Conservation (phyloP, 176 grass and related monocot genomes). For the Musa beccarii region DNA sequence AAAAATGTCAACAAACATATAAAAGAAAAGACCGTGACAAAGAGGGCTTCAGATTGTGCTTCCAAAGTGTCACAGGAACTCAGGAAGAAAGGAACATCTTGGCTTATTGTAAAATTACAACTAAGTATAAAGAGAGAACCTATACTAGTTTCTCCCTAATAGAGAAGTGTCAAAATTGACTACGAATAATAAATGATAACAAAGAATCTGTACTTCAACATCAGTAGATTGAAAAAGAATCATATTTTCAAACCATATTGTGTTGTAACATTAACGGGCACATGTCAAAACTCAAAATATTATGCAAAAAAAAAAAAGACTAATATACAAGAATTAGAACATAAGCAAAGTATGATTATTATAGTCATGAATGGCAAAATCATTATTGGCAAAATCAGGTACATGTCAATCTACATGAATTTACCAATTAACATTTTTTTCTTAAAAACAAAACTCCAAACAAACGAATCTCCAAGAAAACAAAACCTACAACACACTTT, state of each 20-base stretch:
- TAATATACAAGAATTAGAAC: background rate
- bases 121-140: background rate
- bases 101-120: background rate
- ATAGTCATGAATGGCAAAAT: background rate
- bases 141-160: background rate
- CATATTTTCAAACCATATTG: background rate
- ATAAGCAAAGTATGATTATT: background rate
- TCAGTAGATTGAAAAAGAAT: background rate
- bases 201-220: background rate
- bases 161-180: no score
- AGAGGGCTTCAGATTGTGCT: no score
- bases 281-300: background rate
- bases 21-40: background rate
- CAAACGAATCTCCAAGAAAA: no score
- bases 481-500: no score
- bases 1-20: conserved; percentile 22
- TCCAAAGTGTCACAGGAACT: background rate
- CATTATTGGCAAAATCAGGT: background rate
- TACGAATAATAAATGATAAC: background rate
- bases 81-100: background rate
- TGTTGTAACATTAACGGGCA: background rate
- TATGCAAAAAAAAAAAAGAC: background rate
- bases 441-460: background rate
- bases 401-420: background rate
- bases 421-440: background rate